Percentiles rank a stretch among this genome's conserved stretches.
These are phyloP conservation scores for Rutidosis leptorrhynchoides DNA, from an alignment of 129 eudicot species.

Conservation along the genomic window DNA sequence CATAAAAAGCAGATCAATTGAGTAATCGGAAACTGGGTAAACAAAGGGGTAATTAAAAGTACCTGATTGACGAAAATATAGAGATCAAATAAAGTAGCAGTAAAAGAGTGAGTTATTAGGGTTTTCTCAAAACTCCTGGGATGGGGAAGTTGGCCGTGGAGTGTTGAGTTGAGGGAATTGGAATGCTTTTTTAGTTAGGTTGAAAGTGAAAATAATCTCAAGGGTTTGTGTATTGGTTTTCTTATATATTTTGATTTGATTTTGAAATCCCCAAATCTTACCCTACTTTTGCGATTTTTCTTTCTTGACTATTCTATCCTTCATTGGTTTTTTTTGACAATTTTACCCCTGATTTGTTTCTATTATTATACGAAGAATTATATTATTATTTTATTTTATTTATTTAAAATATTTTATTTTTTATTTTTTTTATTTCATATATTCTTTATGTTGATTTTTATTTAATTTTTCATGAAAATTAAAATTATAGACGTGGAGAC, in stretches of 20 bases:
- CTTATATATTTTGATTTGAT: neutral
- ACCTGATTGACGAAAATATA: no score
- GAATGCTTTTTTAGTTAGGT: neutral
- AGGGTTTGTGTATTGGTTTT: neutral
- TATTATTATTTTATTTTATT: no score
- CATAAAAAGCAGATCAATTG: no score
- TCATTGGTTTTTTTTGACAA: neutral
- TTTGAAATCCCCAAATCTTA: constrained; percentile 13
- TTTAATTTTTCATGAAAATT: no score
- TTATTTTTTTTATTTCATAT: no score
- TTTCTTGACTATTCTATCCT: constrained; percentile 13
- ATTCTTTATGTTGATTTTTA: neutral
- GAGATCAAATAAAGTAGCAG: constrained; percentile 2
- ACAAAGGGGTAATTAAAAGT: constrained; percentile 8
- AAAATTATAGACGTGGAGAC: constrained; percentile 31
- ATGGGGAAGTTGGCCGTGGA: constrained; percentile 39
- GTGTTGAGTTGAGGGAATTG: constrained; percentile 31
- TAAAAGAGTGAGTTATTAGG: constrained; percentile 19
- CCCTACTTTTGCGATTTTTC: constrained; percentile 17
- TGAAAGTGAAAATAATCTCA: constrained; percentile 9
- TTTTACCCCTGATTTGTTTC: neutral
- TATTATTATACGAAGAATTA: no score
- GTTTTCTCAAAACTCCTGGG: constrained; percentile 54
- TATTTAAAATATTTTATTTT: no score
- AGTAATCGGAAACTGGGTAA: neutral